Evolutionary conservation across 78 protist genomes (phyloP), one percentile per base, ranked within the genome.

Genomic region (Dictyostelium intermedium): DNA sequence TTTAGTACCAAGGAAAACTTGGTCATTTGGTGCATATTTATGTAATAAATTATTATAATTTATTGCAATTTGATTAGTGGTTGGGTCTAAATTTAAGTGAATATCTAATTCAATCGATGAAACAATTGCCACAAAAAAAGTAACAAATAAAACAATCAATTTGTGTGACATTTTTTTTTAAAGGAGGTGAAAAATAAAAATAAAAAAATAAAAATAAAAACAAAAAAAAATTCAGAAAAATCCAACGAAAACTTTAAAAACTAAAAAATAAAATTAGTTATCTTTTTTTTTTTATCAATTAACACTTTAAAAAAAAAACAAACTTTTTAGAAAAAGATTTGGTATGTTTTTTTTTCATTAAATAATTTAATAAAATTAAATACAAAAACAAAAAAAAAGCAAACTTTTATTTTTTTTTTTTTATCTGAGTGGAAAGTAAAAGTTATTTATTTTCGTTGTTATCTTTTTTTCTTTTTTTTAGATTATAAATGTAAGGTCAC

Each of bases 1-100:
- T 82, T 45, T 30, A 8, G 16, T 34, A 5, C 93, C 87, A 3
- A 93, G 69, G 32, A 76, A 25, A 27, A 93, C 82, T 82, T 86
- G 94, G 27, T 92, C 91, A 63, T 70, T 72, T 43, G 91, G 87
- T 69, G 87, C 87, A 11, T 73, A n/a, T 25, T n/a, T 18, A 34
- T 76, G 41, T 11, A 92, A 41, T 10, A 63, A 23, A 0, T 92
- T 43, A 25, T 91, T 91, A 74, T 82, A 82, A 10, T 32, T 13
- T 0, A 91, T 60, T 4, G 84, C 91, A 8, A 91, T 23, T 3
- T 91, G 50, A 41, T 82, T 47, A 1, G 95, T 82, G 16, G 27
- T 30, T 25, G 30, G 43, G 47, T 91, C 95, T 18, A 91, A 60
- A n/a, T 73, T 37, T 25, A 91, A 41, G 34, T 91, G 95, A 37